phyloP scores from a whole-genome alignment of 2,329 filamentous ascomycete species.

The Emergomyces pasteurianus region DNA sequence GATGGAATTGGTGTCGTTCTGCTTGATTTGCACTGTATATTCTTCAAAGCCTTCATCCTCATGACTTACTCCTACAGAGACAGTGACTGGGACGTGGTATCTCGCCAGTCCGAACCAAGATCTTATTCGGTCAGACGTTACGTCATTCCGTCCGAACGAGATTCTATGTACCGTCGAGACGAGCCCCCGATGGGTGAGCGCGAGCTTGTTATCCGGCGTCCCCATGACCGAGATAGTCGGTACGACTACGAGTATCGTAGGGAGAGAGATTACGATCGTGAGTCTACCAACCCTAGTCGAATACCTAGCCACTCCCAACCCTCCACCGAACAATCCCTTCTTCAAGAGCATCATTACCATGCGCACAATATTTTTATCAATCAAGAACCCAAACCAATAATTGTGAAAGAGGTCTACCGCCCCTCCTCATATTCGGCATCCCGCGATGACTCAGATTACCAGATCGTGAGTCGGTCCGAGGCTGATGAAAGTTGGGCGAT shows the following conservation, averaged over 20 bases:
- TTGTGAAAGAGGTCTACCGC: conserved; percentile 42
- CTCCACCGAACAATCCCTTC: not conserved
- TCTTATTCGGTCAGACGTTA: conserved; percentile 49
- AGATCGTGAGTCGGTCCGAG: conserved; percentile 48
- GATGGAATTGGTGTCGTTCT: not conserved
- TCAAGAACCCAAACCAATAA: conserved; percentile 41
- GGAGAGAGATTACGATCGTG: conserved; percentile 35
- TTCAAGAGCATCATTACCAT: conserved; percentile 19
- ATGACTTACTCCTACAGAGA: conserved; percentile 31
- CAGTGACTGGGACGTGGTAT: conserved; percentile 31
- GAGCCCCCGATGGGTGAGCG: conserved; percentile 24
- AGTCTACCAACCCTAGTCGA: conserved; percentile 26
- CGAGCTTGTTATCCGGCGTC: conserved; percentile 34
- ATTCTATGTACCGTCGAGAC: conserved; percentile 24
- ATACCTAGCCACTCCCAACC: conserved; percentile 22
- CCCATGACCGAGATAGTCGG: conserved; percentile 35
- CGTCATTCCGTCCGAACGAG: conserved; percentile 29
- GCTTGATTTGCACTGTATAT: not conserved
- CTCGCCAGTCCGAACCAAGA: conserved; percentile 28
- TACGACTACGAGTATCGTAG: conserved; percentile 31
- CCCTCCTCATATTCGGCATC: conserved; percentile 38
- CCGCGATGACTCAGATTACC: conserved; percentile 46
- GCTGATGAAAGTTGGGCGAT: conserved; percentile 38
- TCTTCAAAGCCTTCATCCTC: not conserved
- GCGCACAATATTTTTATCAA: conserved; percentile 31